Conservation (phyloP, 2,329 filamentous ascomycete genomes). For the Hymenoscyphus occultus region DNA sequence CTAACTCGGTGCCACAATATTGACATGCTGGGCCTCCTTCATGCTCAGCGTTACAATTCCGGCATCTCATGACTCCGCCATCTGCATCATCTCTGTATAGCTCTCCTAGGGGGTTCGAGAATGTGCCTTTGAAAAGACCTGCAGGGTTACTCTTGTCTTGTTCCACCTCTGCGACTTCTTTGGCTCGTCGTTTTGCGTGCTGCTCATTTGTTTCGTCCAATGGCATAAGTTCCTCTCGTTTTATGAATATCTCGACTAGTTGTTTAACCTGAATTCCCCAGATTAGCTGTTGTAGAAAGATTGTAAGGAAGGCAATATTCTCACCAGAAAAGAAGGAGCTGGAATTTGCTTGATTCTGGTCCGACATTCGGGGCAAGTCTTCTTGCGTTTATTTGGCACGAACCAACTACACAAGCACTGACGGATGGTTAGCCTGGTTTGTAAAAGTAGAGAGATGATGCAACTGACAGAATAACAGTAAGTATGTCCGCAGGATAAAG, state of each 20-base stretch:
- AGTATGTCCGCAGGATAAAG: slow-evolving; percentile 65
- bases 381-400: slow-evolving; percentile 47
- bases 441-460: background rate
- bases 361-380: slow-evolving; percentile 68
- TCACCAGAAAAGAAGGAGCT: slow-evolving; percentile 61
- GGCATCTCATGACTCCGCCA: slow-evolving; percentile 59
- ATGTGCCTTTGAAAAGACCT: slow-evolving; percentile 61
- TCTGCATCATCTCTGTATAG: slow-evolving; percentile 54
- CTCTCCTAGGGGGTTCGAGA: slow-evolving; percentile 18
- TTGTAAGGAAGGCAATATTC: background rate
- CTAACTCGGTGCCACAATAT: slow-evolving; percentile 50
- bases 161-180: slow-evolving; percentile 58
- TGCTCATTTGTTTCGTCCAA: slow-evolving; percentile 61
- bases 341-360: slow-evolving; percentile 55
- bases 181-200: slow-evolving; percentile 53
- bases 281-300: background rate
- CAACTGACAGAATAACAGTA: slow-evolving; percentile 64
- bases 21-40: slow-evolving; percentile 54
- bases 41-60: slow-evolving; percentile 60
- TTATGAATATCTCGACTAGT: slow-evolving; percentile 61
- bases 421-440: slow-evolving; percentile 20
- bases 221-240: slow-evolving; percentile 58
- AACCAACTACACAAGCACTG: slow-evolving; percentile 40
- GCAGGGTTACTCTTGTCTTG: slow-evolving; percentile 53
- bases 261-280: slow-evolving; percentile 52